These are phyloP conservation scores for Phytopythium oedochilum DNA, from an alignment of 352 stramenopile genomes.

Conservation along the genomic window DNA sequence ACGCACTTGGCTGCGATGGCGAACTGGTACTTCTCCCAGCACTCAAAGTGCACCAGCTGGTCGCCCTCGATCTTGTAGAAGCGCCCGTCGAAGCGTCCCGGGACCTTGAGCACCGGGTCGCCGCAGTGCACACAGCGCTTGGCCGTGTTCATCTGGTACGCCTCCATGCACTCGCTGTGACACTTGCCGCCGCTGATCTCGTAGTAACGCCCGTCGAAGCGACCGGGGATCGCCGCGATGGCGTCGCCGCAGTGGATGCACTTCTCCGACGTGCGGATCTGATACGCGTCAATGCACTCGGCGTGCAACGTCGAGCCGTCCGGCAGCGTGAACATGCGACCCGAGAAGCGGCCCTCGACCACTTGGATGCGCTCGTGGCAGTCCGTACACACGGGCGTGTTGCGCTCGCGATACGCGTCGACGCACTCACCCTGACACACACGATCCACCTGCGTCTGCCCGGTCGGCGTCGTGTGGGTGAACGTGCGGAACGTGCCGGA, in stretches of 20 bases:
- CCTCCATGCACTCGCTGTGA: slow-evolving; percentile 83
- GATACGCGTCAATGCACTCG: slow-evolving; percentile 85
- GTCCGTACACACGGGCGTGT: slow-evolving; percentile 70
- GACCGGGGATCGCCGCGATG: slow-evolving; percentile 68
- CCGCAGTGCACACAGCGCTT: slow-evolving; percentile 70
- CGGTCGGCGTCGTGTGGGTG: slow-evolving; percentile 40
- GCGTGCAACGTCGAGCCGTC: slow-evolving; percentile 75
- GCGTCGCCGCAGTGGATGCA: slow-evolving; percentile 75
- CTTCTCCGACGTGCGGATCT: slow-evolving; percentile 74
- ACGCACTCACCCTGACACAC: slow-evolving; percentile 77
- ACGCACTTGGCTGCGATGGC: slow-evolving; percentile 72
- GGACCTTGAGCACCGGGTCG: slow-evolving; percentile 65
- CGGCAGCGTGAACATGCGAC: slow-evolving; percentile 71
- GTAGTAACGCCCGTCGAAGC: slow-evolving; percentile 80
- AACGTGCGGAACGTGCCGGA: slow-evolving; percentile 66
- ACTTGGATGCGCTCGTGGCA: slow-evolving; percentile 76
- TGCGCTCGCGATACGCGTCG: slow-evolving; percentile 64
- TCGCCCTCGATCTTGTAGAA: slow-evolving; percentile 82
- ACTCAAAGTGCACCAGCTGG: slow-evolving; percentile 80
- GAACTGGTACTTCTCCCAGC: slow-evolving; percentile 78
- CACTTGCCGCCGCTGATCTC: slow-evolving; percentile 70
- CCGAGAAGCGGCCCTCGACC: slow-evolving; percentile 68
- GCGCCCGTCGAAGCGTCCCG: slow-evolving; percentile 67
- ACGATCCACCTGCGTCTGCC: slow-evolving; percentile 54
- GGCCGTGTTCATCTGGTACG: slow-evolving; percentile 62